Base-by-base conservation (phyloP, 2,329 filamentous ascomycete species). In the Cladophialophora immunda region DNA sequence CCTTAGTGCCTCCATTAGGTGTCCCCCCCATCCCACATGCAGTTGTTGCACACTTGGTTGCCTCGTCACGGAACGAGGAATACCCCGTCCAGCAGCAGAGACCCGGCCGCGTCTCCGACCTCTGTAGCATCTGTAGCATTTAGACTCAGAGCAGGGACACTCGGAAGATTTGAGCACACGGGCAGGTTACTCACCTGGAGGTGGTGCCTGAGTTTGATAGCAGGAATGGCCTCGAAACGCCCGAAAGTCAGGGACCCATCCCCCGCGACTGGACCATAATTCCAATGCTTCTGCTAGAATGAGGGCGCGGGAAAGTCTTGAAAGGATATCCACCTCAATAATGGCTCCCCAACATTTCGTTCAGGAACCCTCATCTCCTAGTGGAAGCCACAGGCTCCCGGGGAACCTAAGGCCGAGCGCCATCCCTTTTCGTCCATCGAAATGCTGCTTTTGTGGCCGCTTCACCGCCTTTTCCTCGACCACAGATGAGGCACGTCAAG, bases 381-480 rank as follows among this genome's bases (percentile, higher is more conserved):
- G 45, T 11, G 19, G 19, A 50, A 50, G 45, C 45, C 45, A 25
- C 45, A 25, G 9, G 45, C n/a, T n/a, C n/a, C n/a, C n/a, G n/a
- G 19, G 45, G 45, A 11, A 25, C 9, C 13, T 25, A 7, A 50
- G 45, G 45, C 19, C 45, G 45, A 25, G 45, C 45, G 4, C 45
- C 2, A 50, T 50, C 45, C 45, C 1, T 50, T 50, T 11, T 11
- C 25, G 45, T 50, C 45, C 6, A 25, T 50, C 25, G 3, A 6
- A 50, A 25, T 19, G 45, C 45, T 50, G 45, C 45, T 25, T 50
- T 41, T 9, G 8, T 17, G 15, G 5, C 15, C 22, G 2, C 45
- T 50, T 50, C 45, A 50, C 45, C 45, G 45, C 45, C 45, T 50
- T 50, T 50, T 50, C 15, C 45, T 41, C 38, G n/a, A 2, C 38